A percentile compares a stretch with the other conserved stretches of the same genome.
Evolutionary conservation across 139 green algal species (phyloP).

Genomic region (Chlamydomonas schloesseri): DNA sequence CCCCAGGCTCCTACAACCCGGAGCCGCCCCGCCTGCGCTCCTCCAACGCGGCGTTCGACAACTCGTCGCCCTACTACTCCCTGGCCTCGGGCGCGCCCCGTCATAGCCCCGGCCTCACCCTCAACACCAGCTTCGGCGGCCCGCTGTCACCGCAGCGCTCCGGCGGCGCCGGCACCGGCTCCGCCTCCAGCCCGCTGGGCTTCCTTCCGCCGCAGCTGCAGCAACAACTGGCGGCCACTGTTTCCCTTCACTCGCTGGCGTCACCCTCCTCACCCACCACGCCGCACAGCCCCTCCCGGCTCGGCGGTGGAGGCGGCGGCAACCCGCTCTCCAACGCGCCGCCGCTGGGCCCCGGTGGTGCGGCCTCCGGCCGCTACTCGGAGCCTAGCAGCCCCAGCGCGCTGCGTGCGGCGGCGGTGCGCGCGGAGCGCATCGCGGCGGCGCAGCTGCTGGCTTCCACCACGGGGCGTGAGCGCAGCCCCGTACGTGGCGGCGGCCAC

Average conservation of each 20-base stretch:
- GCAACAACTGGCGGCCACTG: slow-evolving; percentile 22
- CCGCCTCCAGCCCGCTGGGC: not conserved
- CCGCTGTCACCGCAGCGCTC: no score
- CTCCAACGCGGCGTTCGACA: slow-evolving; percentile 10
- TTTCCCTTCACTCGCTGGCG: not conserved
- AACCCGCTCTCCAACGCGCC: not conserved
- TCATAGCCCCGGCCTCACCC: not conserved
- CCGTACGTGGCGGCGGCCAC: not conserved
- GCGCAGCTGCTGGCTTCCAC: slow-evolving; percentile 14
- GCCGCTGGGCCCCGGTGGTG: not conserved
- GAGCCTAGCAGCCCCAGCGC: slow-evolving; percentile 24
- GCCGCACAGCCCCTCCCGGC: not conserved
- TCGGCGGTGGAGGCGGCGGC: not conserved
- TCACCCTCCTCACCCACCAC: not conserved
- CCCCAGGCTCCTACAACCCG: slow-evolving; percentile 46
- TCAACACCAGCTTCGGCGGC: not conserved
- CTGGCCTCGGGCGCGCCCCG: slow-evolving; percentile 20
- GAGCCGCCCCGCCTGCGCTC: slow-evolving; percentile 33
- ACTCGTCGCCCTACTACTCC: slow-evolving; percentile 13
- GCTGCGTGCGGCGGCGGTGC: slow-evolving; percentile 3
- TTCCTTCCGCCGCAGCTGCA: slow-evolving; percentile 30
- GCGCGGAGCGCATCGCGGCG: slow-evolving; percentile 5
- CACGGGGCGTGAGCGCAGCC: not conserved
- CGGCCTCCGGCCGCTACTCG: not conserved
- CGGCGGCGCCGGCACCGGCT: not conserved